phyloP scores from a whole-genome alignment of 176 grass and related monocot genomes.

The Rhynchospora pubera region DNA sequence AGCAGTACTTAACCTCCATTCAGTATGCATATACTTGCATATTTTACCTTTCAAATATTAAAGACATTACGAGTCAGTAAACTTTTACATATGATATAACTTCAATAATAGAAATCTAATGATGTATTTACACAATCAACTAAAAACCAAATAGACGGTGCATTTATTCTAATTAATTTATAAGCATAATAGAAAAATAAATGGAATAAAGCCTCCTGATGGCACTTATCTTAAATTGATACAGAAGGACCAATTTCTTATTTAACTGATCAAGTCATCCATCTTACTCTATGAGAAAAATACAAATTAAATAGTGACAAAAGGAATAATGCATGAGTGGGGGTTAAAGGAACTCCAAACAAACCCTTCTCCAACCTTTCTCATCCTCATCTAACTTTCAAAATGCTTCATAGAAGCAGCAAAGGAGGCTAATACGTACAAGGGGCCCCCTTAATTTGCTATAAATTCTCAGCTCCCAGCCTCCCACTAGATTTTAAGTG shows the following conservation, averaged over 20 bases:
- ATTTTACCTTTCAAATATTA: background rate
- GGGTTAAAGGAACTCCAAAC: slow-evolving; percentile 6
- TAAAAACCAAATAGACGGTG: background rate
- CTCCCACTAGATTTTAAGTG: slow-evolving; percentile 14
- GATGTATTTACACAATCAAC: background rate
- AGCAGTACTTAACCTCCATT: background rate
- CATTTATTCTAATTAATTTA: background rate
- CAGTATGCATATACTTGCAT: background rate
- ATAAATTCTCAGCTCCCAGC: slow-evolving; percentile 12
- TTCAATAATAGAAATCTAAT: background rate
- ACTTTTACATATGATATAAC: background rate
- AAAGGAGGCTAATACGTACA: slow-evolving; percentile 7
- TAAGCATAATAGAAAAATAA: background rate
- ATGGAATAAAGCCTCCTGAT: no score
- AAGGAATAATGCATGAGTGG: background rate
- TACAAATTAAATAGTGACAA: background rate
- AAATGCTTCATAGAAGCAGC: slow-evolving; percentile 9
- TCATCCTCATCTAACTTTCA: slow-evolving; percentile 24
- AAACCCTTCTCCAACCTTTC: slow-evolving; percentile 22
- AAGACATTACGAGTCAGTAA: background rate
- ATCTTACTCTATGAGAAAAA: background rate
- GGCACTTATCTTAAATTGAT: background rate
- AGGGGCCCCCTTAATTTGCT: slow-evolving; percentile 3
- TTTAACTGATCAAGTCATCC: background rate
- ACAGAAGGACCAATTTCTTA: background rate